phyloP scores from a whole-genome alignment of 2,329 filamentous ascomycete species.

The Sporothrix humicola region DNA sequence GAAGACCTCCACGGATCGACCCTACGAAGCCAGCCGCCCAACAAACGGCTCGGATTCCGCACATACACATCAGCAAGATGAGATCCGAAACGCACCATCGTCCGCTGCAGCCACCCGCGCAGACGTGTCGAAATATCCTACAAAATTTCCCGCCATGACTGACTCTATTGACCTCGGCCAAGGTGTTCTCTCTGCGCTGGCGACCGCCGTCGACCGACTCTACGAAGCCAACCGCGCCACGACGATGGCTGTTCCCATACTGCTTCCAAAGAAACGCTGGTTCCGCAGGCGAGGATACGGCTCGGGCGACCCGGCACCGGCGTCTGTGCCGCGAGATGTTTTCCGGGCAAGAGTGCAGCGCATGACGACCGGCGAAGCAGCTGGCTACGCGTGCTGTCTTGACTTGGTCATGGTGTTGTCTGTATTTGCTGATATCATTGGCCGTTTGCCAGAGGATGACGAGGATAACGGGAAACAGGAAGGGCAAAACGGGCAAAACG shows the following conservation, averaged over 20 bases:
- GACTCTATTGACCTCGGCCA: not conserved
- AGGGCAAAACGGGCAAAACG: too few species aligned
- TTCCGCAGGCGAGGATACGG: not conserved
- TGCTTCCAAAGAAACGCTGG: not conserved
- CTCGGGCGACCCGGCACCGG: not conserved
- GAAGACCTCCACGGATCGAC: too few species aligned
- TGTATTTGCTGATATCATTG: not conserved
- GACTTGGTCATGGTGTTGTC: not conserved
- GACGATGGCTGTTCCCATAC: not conserved
- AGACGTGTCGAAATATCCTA: not conserved
- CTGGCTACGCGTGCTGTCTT: not conserved
- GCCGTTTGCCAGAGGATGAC: not conserved
- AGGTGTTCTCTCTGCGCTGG: not conserved
- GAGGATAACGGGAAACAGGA: too few species aligned
- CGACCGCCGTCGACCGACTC: not conserved
- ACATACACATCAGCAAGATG: too few species aligned
- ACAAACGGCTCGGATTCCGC: too few species aligned
- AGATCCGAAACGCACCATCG: too few species aligned
- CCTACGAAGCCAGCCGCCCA: too few species aligned
- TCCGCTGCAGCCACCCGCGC: not conserved
- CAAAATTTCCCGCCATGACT: not conserved
- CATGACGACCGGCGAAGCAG: not conserved
- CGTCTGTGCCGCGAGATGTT: too few species aligned
- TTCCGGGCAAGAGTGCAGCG: not conserved
- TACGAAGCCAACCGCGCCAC: not conserved